Base-by-base conservation (phyloP, 495 filamentous ascomycete species). In the Cetradonia linearis region DNA sequence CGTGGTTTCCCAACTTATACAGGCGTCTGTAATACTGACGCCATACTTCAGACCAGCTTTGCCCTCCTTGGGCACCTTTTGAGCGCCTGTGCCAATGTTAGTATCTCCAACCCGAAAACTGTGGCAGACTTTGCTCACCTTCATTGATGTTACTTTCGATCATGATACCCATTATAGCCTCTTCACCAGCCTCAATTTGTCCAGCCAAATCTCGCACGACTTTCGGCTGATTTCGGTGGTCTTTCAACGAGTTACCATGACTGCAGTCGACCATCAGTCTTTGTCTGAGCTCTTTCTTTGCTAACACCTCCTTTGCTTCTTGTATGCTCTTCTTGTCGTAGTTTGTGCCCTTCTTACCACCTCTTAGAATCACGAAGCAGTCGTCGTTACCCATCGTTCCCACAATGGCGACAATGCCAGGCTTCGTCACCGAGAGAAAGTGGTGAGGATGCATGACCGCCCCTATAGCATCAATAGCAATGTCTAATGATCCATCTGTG, bases 371-470 rank as follows among this genome's bases (percentile, higher is more conserved):
- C 13, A 97, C 89, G 67, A 98, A 98, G 63, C 94, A 92, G 69
- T 98, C 88, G 74, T 96, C 86, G 71, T 98, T 98, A 31, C 93
- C 93, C 25, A 76, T 80, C 3, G 93, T 98, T 66, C 88, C 82
- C 38, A 91, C 96, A 66, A 98, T 98, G 36, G 93, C 89, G 13
- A 93, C 93, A 59, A 97, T 78, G 36, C 93, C 93, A 72, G 95
- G 90, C 78, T 97, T 98, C n/a, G 94, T 98, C 46, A 98, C 94
- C 72, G 92, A 92, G 80, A 98, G 89, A 80, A 98, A 98, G 73
- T 94, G 90, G 74, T 98, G 93, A 66, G 87, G 87, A 62, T 91
- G 83, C 34, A 88, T 86, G 3, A 93, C 93, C 9, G 90, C 85
- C 58, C 94, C 91, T 62, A 96, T 94, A 49, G 93, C 93, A 69